Evolutionary conservation across 768 basidiomycete species (phyloP).

Genomic region (Tylopilus felleus): DNA sequence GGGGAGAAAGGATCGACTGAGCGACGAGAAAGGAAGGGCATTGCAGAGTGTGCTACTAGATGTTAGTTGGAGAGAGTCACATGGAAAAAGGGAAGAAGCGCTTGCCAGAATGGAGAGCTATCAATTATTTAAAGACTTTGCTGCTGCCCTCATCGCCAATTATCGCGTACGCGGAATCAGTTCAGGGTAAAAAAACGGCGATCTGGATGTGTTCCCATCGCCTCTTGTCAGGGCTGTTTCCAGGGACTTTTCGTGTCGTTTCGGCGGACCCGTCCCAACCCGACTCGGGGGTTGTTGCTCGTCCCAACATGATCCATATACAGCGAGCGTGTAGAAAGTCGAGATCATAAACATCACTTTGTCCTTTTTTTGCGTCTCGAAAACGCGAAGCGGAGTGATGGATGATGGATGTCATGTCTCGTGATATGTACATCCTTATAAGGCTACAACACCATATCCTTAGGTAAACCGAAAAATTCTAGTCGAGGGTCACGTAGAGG

Average conservation of each 20-base stretch:
- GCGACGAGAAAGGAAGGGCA: slow-evolving; percentile 32
- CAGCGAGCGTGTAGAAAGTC: not conserved
- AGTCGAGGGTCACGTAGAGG: slow-evolving; percentile 49
- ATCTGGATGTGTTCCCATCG: slow-evolving; percentile 1
- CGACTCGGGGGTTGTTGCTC: not conserved
- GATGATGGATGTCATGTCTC: not conserved
- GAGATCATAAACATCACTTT: not conserved
- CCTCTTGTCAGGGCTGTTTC: slow-evolving; percentile 12
- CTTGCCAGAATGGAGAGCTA: not conserved
- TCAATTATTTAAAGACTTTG: slow-evolving; percentile 23
- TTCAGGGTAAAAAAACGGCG: slow-evolving; percentile 8
- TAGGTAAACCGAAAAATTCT: slow-evolving; percentile 8
- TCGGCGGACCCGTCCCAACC: not conserved
- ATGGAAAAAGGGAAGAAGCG: slow-evolving; percentile 8
- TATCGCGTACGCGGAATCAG: slow-evolving; percentile 10
- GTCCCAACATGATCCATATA: not conserved
- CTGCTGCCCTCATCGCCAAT: slow-evolving; percentile 17
- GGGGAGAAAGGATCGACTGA: slow-evolving; percentile 21
- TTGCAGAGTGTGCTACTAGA: slow-evolving; percentile 3
- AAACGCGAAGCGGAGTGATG: not conserved
- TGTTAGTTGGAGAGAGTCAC: slow-evolving; percentile 8
- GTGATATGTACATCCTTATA: not conserved
- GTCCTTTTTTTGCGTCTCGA: not conserved
- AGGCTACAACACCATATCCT: not conserved
- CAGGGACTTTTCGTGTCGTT: slow-evolving; percentile 13